Evolutionary conservation across 371 early-diverging fungal species (phyloP), one percentile per base, ranked within the genome.

Genomic region (Mortierella sp.): DNA sequence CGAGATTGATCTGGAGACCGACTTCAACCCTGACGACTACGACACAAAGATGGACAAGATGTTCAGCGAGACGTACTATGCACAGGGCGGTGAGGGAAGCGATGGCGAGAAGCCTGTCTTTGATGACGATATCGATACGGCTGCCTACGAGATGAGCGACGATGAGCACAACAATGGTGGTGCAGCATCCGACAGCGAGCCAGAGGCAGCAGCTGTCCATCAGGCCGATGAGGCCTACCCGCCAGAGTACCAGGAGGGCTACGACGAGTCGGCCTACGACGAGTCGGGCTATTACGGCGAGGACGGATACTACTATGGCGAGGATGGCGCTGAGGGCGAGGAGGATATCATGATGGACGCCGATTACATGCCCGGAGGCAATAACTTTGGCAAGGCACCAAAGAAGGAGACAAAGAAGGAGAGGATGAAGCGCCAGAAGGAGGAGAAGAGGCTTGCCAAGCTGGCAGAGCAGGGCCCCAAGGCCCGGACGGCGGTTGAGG

Each of bases 301-400:
- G 24, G 77, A 61, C 39, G 71, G 64, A 29, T 68, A 75, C 50
- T 81, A 86, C n/a, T 74, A 79, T 43, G 73, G 77, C 22, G 86
- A 75, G 29, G 70, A 82, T 48, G 74, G 64, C 47, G 74, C 53
- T 5, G 80, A 74, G 24, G 90, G 85, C 14, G 93, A 92, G 47
- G 93, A 92, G 14, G 92, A 93, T 66, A 87, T 95, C 73, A 92
- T 91, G 74, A 97, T 96, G 96, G 96, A 96, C 79, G 96, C 96
- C 0, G 97, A 96, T 76, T 96, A 94, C 68, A 75, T 96, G 71
- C 95, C 95, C 31, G 95, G 91, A 43, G 94, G 93, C 26, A 91
- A 90, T 26, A 77, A 87, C 19, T 92, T 87, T 72, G 85, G 74
- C 16, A 80, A 75, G 39, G 74, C 77, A 11, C 55, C 71, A 45